Evolutionary conservation across 768 basidiomycete species (phyloP), one percentile per base, ranked within the genome.

Genomic region (Termitomyces sp.): DNA sequence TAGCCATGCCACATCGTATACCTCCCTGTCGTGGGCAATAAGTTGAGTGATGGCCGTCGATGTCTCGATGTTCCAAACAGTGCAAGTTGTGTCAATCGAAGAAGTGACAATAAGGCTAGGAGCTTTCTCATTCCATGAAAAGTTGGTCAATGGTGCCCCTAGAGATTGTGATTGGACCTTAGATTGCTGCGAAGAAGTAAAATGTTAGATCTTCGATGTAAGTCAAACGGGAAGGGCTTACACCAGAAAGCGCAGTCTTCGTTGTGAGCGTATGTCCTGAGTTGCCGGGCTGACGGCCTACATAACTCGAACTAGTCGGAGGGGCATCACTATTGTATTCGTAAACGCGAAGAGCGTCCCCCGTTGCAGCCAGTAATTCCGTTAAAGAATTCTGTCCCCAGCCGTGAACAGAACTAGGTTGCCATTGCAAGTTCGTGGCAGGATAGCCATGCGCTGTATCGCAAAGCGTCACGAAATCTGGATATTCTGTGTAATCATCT

Each of bases 1-100:
- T 13, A 98, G 82, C 96, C 97, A 99, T n/a, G 94, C 94, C 42
- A 97, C 94, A 68, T 98, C 94, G 74, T 95, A 96, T 14, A 94
- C 94, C 74, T 95, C 90, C 47, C 92, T 85, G 77, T 98, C 94
- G 72, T 97, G 96, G 0, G 96, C 94, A 66, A 97, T 96, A 59
- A 99, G 85, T 71, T 98, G 97, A 3, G 97, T 99, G 68, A 98
- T 85, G 26, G 97, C 96, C 7, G 90, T 87, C 26, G 86, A 84
- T 4, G 92, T 92, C 65, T 96, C 90, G 68, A 99, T 92, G 71
- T 99, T 97, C 97, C 97, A 99, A 24, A 98, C 90, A 1, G 97
- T 98, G 70, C 96, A 98, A 14, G 95, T 97, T 51, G 97, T 99
- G 69, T 99, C 97, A 65, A 98, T 96, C 8, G 94, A 97, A 24